phyloP scores from a whole-genome alignment of 495 filamentous ascomycete genomes.

The Opeltia flavorubescens region DNA sequence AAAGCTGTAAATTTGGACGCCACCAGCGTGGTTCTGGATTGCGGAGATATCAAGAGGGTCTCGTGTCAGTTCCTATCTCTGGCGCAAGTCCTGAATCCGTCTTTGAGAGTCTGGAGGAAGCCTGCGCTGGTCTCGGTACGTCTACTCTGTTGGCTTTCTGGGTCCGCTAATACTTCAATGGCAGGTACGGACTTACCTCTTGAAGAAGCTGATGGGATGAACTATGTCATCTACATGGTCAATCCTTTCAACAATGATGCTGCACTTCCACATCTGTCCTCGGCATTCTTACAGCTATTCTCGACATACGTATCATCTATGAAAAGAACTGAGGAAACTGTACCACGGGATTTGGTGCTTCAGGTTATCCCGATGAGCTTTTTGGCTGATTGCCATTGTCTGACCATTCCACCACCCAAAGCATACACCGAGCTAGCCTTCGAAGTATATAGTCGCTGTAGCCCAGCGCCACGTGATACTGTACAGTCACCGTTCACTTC shows the following conservation, averaged over 20 bases:
- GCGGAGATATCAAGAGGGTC: slow-evolving; percentile 39
- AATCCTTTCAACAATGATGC: slow-evolving; percentile 54
- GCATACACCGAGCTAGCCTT: slow-evolving; percentile 57
- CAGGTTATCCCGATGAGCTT: slow-evolving; percentile 69
- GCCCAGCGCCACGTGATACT: slow-evolving; percentile 32
- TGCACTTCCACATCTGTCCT: slow-evolving; percentile 61
- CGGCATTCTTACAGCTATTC: slow-evolving; percentile 62
- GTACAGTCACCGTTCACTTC: slow-evolving; percentile 22
- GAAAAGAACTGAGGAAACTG: slow-evolving; percentile 29
- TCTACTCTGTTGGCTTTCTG: slow-evolving; percentile 1
- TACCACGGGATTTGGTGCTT: slow-evolving; percentile 56
- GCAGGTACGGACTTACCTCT: slow-evolving; percentile 1
- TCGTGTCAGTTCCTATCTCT: slow-evolving; percentile 26
- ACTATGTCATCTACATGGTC: slow-evolving; percentile 76
- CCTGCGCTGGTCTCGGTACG: slow-evolving; percentile 32
- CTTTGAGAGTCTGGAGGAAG: slow-evolving; percentile 25
- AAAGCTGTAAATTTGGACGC: slow-evolving; percentile 62
- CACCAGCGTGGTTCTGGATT: slow-evolving; percentile 44
- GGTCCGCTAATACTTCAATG: slow-evolving; percentile 12
- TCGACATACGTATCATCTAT: slow-evolving; percentile 47
- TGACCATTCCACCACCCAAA: slow-evolving; percentile 52
- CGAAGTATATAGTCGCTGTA: slow-evolving; percentile 80
- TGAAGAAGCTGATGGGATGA: slow-evolving; percentile 28
- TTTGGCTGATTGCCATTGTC: slow-evolving; percentile 47
- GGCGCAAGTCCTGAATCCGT: slow-evolving; percentile 1